These are phyloP conservation scores for Cafeteria roenbergensis DNA, from an alignment of 108 stramenopile species.

Conservation along the genomic window DNA sequence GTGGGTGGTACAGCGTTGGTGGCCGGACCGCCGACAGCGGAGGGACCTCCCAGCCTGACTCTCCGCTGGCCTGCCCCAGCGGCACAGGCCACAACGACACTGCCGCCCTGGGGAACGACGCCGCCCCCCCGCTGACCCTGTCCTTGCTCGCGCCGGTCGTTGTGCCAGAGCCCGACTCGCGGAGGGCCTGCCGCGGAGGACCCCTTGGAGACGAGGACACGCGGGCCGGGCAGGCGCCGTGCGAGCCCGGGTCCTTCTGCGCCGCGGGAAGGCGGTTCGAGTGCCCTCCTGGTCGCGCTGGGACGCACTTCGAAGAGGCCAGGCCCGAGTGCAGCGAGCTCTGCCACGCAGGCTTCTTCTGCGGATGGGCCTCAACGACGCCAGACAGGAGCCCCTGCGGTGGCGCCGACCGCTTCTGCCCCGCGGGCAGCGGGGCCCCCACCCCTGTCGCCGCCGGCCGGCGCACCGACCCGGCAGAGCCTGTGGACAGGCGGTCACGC, in stretches of 20 bases:
- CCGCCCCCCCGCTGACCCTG: too few relatives aligned
- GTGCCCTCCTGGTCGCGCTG: not conserved
- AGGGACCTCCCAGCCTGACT: too few relatives aligned
- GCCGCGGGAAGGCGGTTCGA: not conserved
- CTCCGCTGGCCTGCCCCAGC: too few relatives aligned
- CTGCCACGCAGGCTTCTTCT: not conserved
- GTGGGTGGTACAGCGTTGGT: too few relatives aligned
- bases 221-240: not conserved
- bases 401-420: not conserved
- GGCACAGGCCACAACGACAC: too few relatives aligned
- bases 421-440: not conserved
- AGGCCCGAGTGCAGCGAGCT: too few relatives aligned
- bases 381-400: not conserved
- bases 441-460: not conserved
- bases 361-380: not conserved
- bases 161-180: too few relatives aligned
- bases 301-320: not conserved
- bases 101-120: too few relatives aligned
- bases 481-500: not conserved
- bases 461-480: not conserved
- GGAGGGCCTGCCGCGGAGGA: too few relatives aligned
- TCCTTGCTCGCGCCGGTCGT: too few relatives aligned
- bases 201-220: too few relatives aligned
- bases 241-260: constrained; percentile 3
- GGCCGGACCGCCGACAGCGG: too few relatives aligned